These are phyloP conservation scores for Tricholoma sp. DNA, from an alignment of 768 basidiomycete genomes.

Conservation along the genomic window DNA sequence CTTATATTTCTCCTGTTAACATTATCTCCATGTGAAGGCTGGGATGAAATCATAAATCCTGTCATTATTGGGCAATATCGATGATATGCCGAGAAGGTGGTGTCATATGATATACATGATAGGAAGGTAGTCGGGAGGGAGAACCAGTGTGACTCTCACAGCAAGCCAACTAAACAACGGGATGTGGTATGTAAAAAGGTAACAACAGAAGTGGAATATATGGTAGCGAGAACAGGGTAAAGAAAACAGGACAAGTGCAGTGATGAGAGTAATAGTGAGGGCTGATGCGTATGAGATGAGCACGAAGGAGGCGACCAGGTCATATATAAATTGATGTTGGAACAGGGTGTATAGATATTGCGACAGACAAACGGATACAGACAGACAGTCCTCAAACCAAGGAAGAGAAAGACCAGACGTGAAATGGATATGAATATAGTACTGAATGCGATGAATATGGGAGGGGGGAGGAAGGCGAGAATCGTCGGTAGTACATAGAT, in stretches of 20 bases:
- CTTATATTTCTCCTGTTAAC: neutral
- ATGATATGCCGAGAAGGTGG: constrained; percentile 11
- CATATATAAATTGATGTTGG: constrained; percentile 13
- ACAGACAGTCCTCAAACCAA: constrained; percentile 16
- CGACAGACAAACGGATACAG: constrained; percentile 14
- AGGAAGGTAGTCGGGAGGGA: constrained; percentile 15
- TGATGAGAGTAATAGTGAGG: constrained; percentile 11
- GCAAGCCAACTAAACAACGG: constrained; percentile 15
- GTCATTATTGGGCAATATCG: neutral
- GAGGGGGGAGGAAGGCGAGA: constrained; percentile 14
- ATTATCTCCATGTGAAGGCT: no score
- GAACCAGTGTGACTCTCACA: constrained; percentile 5
- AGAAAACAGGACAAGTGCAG: constrained; percentile 12
- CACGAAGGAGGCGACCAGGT: constrained; percentile 10
- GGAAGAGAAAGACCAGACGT: constrained; percentile 13
- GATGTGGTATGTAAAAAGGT: constrained; percentile 13
- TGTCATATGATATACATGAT: constrained; percentile 24
- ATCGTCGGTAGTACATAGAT: constrained; percentile 28
- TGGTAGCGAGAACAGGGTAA: constrained; percentile 10
- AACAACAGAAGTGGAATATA: constrained; percentile 14
- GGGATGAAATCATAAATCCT: neutral
- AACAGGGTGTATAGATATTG: constrained; percentile 18
- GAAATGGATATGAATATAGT: constrained; percentile 21
- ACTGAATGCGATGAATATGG: constrained; percentile 18
- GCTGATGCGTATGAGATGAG: constrained; percentile 11